Base-by-base conservation (phyloP, 2,329 filamentous ascomycete species). In the Colletotrichum godetiae region DNA sequence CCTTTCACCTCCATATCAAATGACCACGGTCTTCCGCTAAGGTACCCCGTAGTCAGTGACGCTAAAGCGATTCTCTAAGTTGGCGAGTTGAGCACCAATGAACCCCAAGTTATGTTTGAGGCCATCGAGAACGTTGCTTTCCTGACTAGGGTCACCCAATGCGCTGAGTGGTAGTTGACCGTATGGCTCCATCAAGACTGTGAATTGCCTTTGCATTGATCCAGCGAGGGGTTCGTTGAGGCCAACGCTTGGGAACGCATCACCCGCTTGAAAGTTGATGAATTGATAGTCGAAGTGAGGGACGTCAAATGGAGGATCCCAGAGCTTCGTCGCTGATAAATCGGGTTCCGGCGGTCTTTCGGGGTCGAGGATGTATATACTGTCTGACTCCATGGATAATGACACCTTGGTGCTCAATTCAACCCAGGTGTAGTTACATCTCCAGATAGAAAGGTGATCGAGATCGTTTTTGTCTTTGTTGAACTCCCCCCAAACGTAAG, bases 361-460 rank as follows among this genome's bases (percentile, higher is more conserved):
- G 12, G 56, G 62, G 56, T 71, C 68, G 31, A 71, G 22, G 2
- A 22, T 33, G 31, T 59, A 35, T 42, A 19, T 19, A 13, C 15
- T 13, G 37, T 42, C 37, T 15, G 37, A 22, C 42, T 33, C 42
- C 33, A 11, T 31, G 33, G 11, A 19, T 42, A 37, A 37, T 11
- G 42, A 42, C 6, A 71, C 62, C 27, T 71, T 49, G 11, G 49
- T 53, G 33, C 19, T 55, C 8, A 55, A 10, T 7, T 67, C 35
- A 8, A 42, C 29, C 68, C 68, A 71, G 3, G 42, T 55, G 27
- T 67, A 71, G 46, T 60, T 49, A 35, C 68, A 71, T 12, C 27
- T 55, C 55, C 56, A 71, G n/a, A 31, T 55, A 11, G 31, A 31
- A 19, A 61, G 33, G 6, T 59, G 33, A 11, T 56, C 24, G 13